Evolutionary conservation across 2,329 filamentous ascomycete species (phyloP), one percentile per base, ranked within the genome.

Genomic region (Rosellinia necatrix): DNA sequence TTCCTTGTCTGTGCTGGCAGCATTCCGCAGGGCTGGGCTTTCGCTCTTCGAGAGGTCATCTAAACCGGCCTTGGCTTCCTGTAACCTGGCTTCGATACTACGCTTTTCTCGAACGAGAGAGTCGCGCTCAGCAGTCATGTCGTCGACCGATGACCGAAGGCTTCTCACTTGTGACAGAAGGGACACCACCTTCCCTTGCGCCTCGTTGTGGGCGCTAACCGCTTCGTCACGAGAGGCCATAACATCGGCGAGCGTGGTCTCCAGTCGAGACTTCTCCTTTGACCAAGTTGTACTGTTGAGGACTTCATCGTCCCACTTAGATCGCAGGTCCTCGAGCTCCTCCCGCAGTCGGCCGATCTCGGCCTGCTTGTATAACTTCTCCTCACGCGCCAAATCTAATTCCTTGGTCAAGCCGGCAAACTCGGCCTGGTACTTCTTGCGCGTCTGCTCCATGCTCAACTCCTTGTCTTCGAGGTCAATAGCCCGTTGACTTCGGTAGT

Each of bases 381-480:
- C 93, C 71, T 97, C 92, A 30, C 94, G 89, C 65, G 96, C 92
- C 59, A 96, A 83, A 70, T 97, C 93, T 22, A 99, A 85, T 74
- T 99, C 94, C 66, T 92, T 92, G 49, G 90, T 94, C 44, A 97
- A 79, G 3, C 89, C 89, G 13, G 91, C 89, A 70, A 97, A 91
- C 72, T 99, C 93, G 37, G 88, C 84, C 71, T 97, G 94, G 71
- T 97, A 99, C 79, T 97, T 99, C 80, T 93, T 94, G 68, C 93
- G 86, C 38, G 93, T 97, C 74, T 97, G 93, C 75, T 99, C 94
- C 84, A 97, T 90, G 64, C 90, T 94, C 8, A 88, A 88, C 74
- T 97, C 93, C 73, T 94, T 97, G 74, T 99, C 93, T 73, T 97
- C 94, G 53, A 97, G 90, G 67, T 97, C 94, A 73, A 96, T 96